Percentiles rank a stretch among this genome's conserved stretches.
phyloP scores from a whole-genome alignment of 768 basidiomycete genomes.

The Collybiopsis confluens region DNA sequence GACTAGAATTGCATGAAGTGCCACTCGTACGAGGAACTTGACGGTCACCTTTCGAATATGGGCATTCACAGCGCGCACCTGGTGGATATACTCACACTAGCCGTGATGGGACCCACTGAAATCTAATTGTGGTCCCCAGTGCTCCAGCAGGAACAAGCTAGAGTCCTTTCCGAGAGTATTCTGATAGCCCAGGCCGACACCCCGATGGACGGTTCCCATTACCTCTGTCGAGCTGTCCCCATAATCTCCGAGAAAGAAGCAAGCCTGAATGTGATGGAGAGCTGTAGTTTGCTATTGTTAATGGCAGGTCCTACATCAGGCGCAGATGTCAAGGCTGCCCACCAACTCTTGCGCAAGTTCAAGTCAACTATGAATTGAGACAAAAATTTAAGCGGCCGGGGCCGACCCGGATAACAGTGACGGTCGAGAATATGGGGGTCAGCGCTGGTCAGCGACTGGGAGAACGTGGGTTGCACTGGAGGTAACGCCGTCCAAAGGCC shows the following conservation, averaged over 20 bases:
- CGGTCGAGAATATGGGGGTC: constrained; percentile 86
- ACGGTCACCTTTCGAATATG: constrained; percentile 74
- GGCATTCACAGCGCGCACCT: constrained; percentile 18
- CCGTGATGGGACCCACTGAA: constrained; percentile 96
- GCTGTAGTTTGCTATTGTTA: no score
- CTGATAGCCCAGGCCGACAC: constrained; percentile 77
- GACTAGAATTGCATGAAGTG: neutral
- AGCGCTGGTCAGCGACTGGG: constrained; percentile 83
- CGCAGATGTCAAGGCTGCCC: constrained; percentile 48
- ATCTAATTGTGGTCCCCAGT: constrained; percentile 60
- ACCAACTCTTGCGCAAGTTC: constrained; percentile 85
- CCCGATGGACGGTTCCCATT: constrained; percentile 70
- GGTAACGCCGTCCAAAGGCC: constrained; percentile 44
- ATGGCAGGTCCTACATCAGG: constrained; percentile 62
- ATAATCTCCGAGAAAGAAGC: constrained; percentile 80
- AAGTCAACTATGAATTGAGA: constrained; percentile 62
- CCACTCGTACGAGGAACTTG: constrained; percentile 59
- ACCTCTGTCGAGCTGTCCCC: constrained; percentile 76
- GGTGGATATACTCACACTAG: constrained; percentile 77
- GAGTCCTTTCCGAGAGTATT: constrained; percentile 72
- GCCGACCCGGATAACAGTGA: constrained; percentile 65
- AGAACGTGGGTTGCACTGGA: constrained; percentile 50
- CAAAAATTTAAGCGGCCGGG: constrained; percentile 49
- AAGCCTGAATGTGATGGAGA: no score
- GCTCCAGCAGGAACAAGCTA: constrained; percentile 61